A percentile compares a stretch with the other conserved stretches of the same genome.
phyloP scores from a whole-genome alignment of 306 rosid genomes.

The Styphnolobium japonicum region DNA sequence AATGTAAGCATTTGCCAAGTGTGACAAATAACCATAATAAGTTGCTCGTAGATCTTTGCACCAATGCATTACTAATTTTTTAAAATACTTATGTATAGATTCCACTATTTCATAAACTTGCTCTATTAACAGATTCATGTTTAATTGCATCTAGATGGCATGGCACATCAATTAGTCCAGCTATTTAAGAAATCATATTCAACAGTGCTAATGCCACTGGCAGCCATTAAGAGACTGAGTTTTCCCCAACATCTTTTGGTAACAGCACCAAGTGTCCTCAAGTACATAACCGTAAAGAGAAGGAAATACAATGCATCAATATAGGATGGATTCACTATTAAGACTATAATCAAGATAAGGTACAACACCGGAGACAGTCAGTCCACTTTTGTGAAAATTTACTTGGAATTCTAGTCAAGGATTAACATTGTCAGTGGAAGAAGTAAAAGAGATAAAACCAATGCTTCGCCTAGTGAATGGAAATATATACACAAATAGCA shows the following conservation, averaged over 20 bases:
- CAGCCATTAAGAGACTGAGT: not conserved
- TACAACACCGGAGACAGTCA: not conserved
- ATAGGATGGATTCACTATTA: not conserved
- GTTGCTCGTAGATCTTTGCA: not conserved
- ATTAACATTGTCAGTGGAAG: not conserved
- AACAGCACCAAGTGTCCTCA: not conserved
- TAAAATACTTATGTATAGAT: not conserved
- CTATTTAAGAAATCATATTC: not conserved
- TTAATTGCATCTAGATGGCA: not conserved
- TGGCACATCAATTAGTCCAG: not conserved
- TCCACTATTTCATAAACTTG: not conserved
- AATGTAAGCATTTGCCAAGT: not conserved
- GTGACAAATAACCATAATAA: not conserved
- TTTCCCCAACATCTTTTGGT: not conserved
- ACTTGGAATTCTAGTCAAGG: not conserved
- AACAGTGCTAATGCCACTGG: not conserved
- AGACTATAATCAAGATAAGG: not conserved
- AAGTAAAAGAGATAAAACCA: not conserved
- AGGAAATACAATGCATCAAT: constrained; percentile 11
- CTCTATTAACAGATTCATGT: not conserved
- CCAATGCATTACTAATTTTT: not conserved
- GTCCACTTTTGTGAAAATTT: not conserved
- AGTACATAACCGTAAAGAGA: not conserved
- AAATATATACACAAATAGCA: not conserved
- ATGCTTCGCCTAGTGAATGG: not conserved